These are phyloP conservation scores for Lasiodiplodia gonubiensis DNA, from an alignment of 2,329 filamentous ascomycete genomes.

Conservation along the genomic window DNA sequence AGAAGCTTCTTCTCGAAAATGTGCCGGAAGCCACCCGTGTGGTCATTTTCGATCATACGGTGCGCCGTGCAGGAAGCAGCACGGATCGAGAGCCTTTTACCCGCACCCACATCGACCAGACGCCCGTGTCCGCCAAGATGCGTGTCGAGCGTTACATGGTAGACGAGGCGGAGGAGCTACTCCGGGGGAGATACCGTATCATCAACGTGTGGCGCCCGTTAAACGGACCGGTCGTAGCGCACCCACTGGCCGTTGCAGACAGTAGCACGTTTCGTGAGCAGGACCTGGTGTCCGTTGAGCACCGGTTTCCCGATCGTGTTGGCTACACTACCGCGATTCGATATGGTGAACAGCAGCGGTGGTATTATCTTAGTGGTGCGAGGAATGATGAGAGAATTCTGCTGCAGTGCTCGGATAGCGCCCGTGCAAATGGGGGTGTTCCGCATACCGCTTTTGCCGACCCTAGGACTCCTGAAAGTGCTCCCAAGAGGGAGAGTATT, in stretches of 20 bases:
- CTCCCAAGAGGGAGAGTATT: constrained; percentile 81
- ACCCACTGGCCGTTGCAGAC: constrained; percentile 64
- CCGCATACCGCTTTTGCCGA: constrained; percentile 70
- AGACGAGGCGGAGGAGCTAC: constrained; percentile 64
- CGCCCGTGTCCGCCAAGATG: constrained; percentile 65
- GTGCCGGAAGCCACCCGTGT: constrained; percentile 71
- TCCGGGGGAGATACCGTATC: constrained; percentile 75
- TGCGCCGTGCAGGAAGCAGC: constrained; percentile 67
- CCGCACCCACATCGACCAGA: constrained; percentile 84
- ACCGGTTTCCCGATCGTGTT: constrained; percentile 71
- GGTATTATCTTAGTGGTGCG: constrained; percentile 84
- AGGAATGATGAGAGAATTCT: constrained; percentile 72
- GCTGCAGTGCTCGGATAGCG: constrained; percentile 79
- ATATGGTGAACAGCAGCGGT: constrained; percentile 67
- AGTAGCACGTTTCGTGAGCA: constrained; percentile 61
- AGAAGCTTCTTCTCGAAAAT: constrained; percentile 69
- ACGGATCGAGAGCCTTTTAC: constrained; percentile 71
- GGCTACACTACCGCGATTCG: constrained; percentile 77
- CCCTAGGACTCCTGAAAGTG: constrained; percentile 72
- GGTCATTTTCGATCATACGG: constrained; percentile 85
- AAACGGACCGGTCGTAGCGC: constrained; percentile 62
- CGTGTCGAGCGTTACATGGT: constrained; percentile 72
- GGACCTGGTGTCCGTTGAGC: constrained; percentile 74
- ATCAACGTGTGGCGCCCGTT: constrained; percentile 83
- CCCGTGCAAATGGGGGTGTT: constrained; percentile 52